Base-by-base conservation (phyloP, 495 filamentous ascomycete species). In the Podospora pseudoanserina region DNA sequence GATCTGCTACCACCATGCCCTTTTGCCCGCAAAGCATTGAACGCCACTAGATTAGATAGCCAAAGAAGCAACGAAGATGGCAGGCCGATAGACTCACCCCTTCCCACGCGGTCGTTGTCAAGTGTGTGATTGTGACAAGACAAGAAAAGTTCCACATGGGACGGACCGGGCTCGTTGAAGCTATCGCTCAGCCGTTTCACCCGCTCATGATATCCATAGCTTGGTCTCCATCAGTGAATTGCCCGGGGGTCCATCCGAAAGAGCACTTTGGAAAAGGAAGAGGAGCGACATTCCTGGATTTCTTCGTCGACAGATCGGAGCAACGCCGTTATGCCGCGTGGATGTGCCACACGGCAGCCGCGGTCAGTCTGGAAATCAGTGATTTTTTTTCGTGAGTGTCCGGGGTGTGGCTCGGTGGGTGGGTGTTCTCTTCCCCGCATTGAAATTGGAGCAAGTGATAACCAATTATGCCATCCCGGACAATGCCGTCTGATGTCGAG, bases 31-130 rank as follows among this genome's bases (percentile, higher is more conserved):
- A 63, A 60, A 70, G 72, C 69, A 74, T 74, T 71, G 72, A 72
- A 68, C 69, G 74, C 72, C 72, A 72, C 72, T 39, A 74, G 72
- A 74, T 74, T 74, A 68, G 57, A 70, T 63, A 70, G 67, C 66
- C 66, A 70, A 70, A 71, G 34, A 67, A 28, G 49, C 34, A 61
- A 44, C 54, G 44, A 54, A 15, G 32, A 20, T 34, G 18, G 26
- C 19, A 65, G 28, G 15, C 27, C 15, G 58, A 39, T 67, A 71
- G 28, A 55, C 13, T 13, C 67, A 64, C 67, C 34, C 67, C 56
- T 60, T 54, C 55, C 61, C 58, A 30, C 58, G 56, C 26, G 39
- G 39, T 49, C 39, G 7, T 49, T 49, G 39, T 49, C 23, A 23
- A 49, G 9, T 49, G 39, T 49, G 30, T 49, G 13, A 49, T 49